Base-by-base conservation (phyloP, 2,329 filamentous ascomycete genomes). In the Talaromyces albobiverticillius region DNA sequence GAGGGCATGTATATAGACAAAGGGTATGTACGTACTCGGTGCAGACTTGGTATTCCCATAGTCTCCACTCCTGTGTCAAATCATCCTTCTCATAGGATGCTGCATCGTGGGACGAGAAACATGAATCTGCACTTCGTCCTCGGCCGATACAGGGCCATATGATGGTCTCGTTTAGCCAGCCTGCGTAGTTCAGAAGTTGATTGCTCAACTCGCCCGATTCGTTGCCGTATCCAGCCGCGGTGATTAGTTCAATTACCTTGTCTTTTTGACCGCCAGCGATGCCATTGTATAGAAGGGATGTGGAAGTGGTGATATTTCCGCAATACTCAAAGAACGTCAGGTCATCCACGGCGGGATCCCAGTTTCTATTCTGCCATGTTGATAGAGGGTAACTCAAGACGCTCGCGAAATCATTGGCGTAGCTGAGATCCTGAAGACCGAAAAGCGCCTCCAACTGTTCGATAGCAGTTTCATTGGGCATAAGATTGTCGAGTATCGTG, bases 41-140 rank as follows among this genome's bases (percentile, higher is more conserved):
- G 65, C 79, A 81, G 53, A 79, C 79, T 63, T 84, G 83, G 61
- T 84, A 86, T 16, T 72, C 68, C 83, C 83, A 86, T 52, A 71
- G 66, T 23, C 77, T 70, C 73, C 76, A 81, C n/a, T 60, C 62
- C 53, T 76, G 69, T 2, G 58, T 60, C 25, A 77, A 64, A 57
- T 73, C 71, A 55, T 78, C 72, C 60, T 75, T 65, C 29, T 72
- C 64, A 62, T 79, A 82, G 55, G 62, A 73, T 0, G 74, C 74
- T 6, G 62, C 59, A 57, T 84, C 79, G 61, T 81, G 73, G 13
- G 64, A 67, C 16, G 71, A 72, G 62, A 79, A 84, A 67, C 80
- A 84, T 14, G 71, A 47, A 57, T 85, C 79, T 54, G 81, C 77
- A 0, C 72, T 72, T 57, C 54, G 43, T 14, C 61, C 64, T 26